These are phyloP conservation scores for Postia placenta DNA, from an alignment of 768 basidiomycete genomes.

Conservation along the genomic window DNA sequence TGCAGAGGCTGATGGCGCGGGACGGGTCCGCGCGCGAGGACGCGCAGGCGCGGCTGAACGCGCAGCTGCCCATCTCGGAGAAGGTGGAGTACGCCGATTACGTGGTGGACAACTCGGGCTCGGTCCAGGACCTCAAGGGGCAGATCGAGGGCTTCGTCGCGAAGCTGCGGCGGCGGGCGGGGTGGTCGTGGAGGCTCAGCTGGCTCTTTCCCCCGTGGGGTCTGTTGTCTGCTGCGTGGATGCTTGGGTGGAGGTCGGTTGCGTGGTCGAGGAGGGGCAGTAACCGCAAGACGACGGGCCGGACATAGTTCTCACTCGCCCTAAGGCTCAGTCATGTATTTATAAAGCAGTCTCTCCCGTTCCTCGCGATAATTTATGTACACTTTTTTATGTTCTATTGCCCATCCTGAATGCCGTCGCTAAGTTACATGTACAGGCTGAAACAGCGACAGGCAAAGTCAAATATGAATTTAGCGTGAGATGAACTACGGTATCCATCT, in stretches of 20 bases:
- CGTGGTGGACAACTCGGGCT: constrained; percentile 87
- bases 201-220: constrained; percentile 57
- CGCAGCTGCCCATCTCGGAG: constrained; percentile 73
- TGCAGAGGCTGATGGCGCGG: constrained; percentile 74
- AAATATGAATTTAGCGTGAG: too few relatives aligned
- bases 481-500: too few relatives aligned
- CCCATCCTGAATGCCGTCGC: too few relatives aligned
- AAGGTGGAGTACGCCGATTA: constrained; percentile 84
- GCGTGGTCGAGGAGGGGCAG: constrained; percentile 12
- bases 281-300: too few relatives aligned
- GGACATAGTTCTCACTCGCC: too few relatives aligned
- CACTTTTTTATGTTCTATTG: too few relatives aligned
- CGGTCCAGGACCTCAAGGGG: constrained; percentile 54
- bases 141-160: constrained; percentile 43
- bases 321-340: too few relatives aligned
- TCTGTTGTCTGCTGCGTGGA: constrained; percentile 39
- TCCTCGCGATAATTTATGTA: too few relatives aligned
- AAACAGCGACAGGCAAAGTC: too few relatives aligned
- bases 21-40: constrained; percentile 61
- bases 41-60: constrained; percentile 66
- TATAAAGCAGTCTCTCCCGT: too few relatives aligned
- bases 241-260: constrained; percentile 29
- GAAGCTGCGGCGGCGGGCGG: constrained; percentile 37
- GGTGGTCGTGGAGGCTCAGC: constrained; percentile 56
- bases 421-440: too few relatives aligned